Conservation (phyloP, 2,329 filamentous ascomycete species). For the Pyrenophora tritici-repentis region DNA sequence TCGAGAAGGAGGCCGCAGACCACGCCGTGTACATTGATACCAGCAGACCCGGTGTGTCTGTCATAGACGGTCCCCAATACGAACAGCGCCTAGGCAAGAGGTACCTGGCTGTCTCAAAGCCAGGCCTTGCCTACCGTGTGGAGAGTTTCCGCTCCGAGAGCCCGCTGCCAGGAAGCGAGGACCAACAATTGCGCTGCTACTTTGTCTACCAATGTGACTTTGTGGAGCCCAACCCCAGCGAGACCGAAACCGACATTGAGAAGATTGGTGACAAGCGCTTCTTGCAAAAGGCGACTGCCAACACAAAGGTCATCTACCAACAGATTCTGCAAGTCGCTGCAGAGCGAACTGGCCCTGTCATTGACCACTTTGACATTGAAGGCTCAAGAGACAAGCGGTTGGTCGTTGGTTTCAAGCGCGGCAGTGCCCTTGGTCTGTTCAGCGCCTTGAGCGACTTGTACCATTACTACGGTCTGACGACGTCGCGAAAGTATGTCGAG, state of each 20-base stretch:
- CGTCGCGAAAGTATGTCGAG: constrained; percentile 93
- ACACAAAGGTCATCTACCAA: constrained; percentile 95
- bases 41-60: constrained; percentile 81
- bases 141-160: constrained; percentile 96
- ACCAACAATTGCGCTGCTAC: constrained; percentile 91
- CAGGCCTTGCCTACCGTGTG: constrained; percentile 80
- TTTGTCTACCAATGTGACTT: constrained; percentile 98
- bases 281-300: constrained; percentile 91
- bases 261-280: constrained; percentile 93
- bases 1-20: constrained; percentile 93
- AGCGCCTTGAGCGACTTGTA: constrained; percentile 94
- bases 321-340: constrained; percentile 89
- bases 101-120: constrained; percentile 80
- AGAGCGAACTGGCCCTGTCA: constrained; percentile 85
- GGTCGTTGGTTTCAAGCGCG: constrained; percentile 91
- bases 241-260: constrained; percentile 85
- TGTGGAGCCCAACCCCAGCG: constrained; percentile 71
- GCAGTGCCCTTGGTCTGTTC: constrained; percentile 91
- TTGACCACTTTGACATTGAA: constrained; percentile 97
- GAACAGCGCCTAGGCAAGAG: constrained; percentile 93
- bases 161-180: constrained; percentile 72
- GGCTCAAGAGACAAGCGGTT: constrained; percentile 89
- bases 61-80: constrained; percentile 81
- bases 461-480: constrained; percentile 97
- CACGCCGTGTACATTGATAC: constrained; percentile 99